A percentile compares a stretch with the other conserved stretches of the same genome.
phyloP scores from a whole-genome alignment of 1,139 yeast genomes.

The Debaryomyces psychrophilus region DNA sequence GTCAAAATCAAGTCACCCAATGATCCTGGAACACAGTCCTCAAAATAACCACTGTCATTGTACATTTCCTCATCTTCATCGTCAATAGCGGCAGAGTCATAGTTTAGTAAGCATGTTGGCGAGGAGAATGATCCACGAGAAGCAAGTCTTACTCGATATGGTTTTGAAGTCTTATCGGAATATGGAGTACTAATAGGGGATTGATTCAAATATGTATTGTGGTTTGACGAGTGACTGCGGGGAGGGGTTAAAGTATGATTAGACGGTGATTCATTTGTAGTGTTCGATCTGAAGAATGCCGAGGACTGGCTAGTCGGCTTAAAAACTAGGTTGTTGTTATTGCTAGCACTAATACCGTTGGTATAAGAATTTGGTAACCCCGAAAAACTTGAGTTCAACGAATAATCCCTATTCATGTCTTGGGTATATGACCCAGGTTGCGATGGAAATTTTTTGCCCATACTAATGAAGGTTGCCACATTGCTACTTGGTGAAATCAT shows the following conservation, averaged over 20 bases:
- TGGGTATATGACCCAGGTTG: conserved; percentile 5
- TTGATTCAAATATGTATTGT: neutral
- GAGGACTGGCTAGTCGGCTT: conserved; percentile 7
- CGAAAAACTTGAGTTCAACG: conserved; percentile 1
- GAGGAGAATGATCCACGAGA: conserved; percentile 17
- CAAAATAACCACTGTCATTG: conserved; percentile 47
- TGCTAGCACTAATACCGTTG: neutral
- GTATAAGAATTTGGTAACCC: neutral
- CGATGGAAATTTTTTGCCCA: conserved; percentile 7
- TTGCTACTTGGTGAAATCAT: conserved; percentile 11
- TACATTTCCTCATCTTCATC: conserved; percentile 28
- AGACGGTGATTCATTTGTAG: conserved; percentile 22
- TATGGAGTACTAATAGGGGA: conserved; percentile 14
- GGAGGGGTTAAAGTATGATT: neutral
- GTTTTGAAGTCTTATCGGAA: conserved; percentile 15
- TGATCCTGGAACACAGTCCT: conserved; percentile 79
- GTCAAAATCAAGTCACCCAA: conserved; percentile 70
- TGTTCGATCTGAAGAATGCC: conserved; percentile 15
- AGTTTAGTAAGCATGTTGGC: conserved; percentile 14
- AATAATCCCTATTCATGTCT: neutral
- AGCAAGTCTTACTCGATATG: conserved; percentile 21
- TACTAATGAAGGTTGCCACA: conserved; percentile 14
- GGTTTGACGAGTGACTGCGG: neutral
- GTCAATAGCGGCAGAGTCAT: conserved; percentile 42
- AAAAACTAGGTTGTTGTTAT: conserved; percentile 6